Evolutionary conservation across 192 early-diverging fungal genomes (phyloP).

Genomic region (Podila horticola): DNA sequence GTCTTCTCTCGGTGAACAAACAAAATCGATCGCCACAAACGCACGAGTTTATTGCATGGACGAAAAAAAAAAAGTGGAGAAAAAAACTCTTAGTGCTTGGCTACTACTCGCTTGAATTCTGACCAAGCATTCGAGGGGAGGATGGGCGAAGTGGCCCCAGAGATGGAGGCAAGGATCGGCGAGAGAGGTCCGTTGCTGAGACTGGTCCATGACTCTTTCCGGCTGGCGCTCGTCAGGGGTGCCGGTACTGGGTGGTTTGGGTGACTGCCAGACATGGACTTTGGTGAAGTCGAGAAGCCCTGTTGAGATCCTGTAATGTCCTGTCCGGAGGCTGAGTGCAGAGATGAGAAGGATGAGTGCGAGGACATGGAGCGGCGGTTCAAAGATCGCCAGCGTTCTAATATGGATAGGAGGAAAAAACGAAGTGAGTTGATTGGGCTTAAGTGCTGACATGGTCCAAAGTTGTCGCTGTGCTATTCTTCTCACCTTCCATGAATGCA

Average conservation of each 20-base stretch:
- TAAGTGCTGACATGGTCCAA: neutral
- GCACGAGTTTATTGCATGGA: too few species aligned
- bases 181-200: constrained; percentile 43
- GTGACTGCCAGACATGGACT: neutral
- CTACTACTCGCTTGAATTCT: constrained; percentile 48
- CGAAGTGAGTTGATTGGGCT: too few species aligned
- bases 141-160: constrained; percentile 43
- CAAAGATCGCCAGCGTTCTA: constrained; percentile 43
- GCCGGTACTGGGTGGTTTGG: neutral
- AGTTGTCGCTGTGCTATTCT: neutral
- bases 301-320: neutral
- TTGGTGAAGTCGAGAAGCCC: neutral
- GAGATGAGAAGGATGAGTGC: constrained; percentile 34
- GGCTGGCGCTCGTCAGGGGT: constrained; percentile 6
- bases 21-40: neutral
- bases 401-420: neutral
- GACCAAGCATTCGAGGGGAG: constrained; percentile 49
- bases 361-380: constrained; percentile 18
- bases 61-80: too few species aligned
- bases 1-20: neutral
- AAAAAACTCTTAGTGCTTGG: constrained; percentile 4
- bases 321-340: constrained; percentile 11
- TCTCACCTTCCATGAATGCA: constrained; percentile 46
- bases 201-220: constrained; percentile 49
- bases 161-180: constrained; percentile 37